Percentiles rank a stretch among this genome's conserved stretches.
Evolutionary conservation across 2,329 filamentous ascomycete species (phyloP).

Genomic region (Aspergillus ochraceus): DNA sequence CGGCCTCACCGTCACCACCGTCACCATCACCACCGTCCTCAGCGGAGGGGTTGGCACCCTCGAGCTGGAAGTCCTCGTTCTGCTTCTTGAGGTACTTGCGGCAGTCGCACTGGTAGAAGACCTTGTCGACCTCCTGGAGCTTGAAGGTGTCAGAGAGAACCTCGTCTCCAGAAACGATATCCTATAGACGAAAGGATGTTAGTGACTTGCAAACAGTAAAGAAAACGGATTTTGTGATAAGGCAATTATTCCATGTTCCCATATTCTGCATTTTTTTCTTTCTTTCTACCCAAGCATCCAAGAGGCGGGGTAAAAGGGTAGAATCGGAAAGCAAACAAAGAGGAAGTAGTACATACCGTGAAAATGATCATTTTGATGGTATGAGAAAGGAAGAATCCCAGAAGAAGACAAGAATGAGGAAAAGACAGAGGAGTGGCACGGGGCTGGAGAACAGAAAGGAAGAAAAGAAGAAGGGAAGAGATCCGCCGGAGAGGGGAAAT

Average conservation of each 20-base stretch:
- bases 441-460: slow-evolving; percentile 21
- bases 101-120: slow-evolving; percentile 90
- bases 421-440: slow-evolving; percentile 24
- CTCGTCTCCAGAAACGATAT: slow-evolving; percentile 87
- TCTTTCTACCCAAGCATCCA: slow-evolving; percentile 5
- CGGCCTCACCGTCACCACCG: slow-evolving; percentile 64
- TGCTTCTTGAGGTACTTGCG: slow-evolving; percentile 79
- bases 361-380: slow-evolving; percentile 70
- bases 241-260: too few species aligned
- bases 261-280: background rate
- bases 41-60: slow-evolving; percentile 92
- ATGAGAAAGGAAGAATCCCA: slow-evolving; percentile 16
- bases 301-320: background rate
- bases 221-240: too few species aligned
- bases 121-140: slow-evolving; percentile 74
- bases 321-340: background rate
- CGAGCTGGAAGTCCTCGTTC: slow-evolving; percentile 60
- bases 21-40: slow-evolving; percentile 75
- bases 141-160: slow-evolving; percentile 94
- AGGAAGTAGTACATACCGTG: slow-evolving; percentile 52
- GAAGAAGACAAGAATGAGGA: slow-evolving; percentile 25
- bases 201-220: background rate
- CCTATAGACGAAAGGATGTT: slow-evolving; percentile 55
- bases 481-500: slow-evolving; percentile 26
- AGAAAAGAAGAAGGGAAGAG: slow-evolving; percentile 29